Evolutionary conservation across 768 basidiomycete species (phyloP), one percentile per base, ranked within the genome.

Genomic region (Pleurotus cornucopiae): DNA sequence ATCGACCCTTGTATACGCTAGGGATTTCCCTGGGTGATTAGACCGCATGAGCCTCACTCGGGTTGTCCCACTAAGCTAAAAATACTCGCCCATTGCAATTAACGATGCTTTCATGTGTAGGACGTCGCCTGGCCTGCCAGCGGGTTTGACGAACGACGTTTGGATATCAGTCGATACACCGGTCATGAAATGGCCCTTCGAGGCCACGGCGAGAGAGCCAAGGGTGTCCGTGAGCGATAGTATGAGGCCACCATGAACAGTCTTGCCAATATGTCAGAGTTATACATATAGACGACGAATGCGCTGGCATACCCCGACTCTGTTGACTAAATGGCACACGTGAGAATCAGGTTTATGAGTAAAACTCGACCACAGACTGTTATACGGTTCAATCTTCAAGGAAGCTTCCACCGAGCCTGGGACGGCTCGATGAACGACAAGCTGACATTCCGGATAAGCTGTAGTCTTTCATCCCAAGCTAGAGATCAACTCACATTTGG

Each of bases 121-220:
- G 11, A 77, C 69, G 58, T 92, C 89, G 9, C 90, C 91, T 0
- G 75, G 71, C 54, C 74, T 77, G n/a, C 91, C 91, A 4, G 80
- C 87, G 16, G 88, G 89, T 34, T 84, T 83, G 56, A 92, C 81
- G 59, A 92, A 93, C 1, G 88, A 88, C 53, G 84, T 68, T 20
- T 77, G 85, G 60, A 94, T 83, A 65, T 93, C 91, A 2, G 89
- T 90, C 2, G 89, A 91, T 7, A 93, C 90, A 13, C 91, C 90
- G 0, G 91, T 93, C 90, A 91, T 91, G 63, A 73, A 94, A 6
- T 91, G 85, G 2, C 91, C 91, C 60, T 85, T 85, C 12, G 85
- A 81, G 1, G 90, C 88, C 21, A 94, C 82, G n/a, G 87, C 90
- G 14, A 93, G 79, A 1, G 91, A 92, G 3, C 91, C 91, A 14